Evolutionary conservation across 2,329 filamentous ascomycete genomes (phyloP).

Genomic region (Pochonia chlamydosporia): DNA sequence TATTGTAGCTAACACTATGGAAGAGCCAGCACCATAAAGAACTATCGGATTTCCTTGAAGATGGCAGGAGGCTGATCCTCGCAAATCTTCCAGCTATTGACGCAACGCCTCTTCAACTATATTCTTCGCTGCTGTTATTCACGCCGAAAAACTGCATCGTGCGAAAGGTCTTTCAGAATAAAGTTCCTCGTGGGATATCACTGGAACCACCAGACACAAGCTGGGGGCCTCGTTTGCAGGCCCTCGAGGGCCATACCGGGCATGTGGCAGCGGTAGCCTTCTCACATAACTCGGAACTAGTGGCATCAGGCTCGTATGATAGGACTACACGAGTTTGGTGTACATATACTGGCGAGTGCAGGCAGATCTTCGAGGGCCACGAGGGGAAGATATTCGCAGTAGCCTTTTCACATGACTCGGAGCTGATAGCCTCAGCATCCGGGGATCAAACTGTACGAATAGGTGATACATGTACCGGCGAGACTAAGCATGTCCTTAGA

Average conservation of each 20-base stretch:
- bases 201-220: not conserved
- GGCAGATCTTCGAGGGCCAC: no score
- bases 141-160: constrained; percentile 15
- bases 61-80: constrained; percentile 13
- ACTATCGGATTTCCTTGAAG: constrained; percentile 11
- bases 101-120: constrained; percentile 19
- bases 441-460: no score
- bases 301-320: constrained; percentile 6
- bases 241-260: constrained; percentile 3
- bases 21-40: not conserved
- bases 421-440: no score
- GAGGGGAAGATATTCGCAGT: no score
- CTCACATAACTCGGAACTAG: constrained; percentile 1
- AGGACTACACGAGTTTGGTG: constrained; percentile 7
- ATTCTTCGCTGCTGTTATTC: constrained; percentile 19
- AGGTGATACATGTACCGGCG: no score
- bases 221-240: not conserved
- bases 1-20: not conserved
- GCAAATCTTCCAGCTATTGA: constrained; percentile 8
- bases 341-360: not conserved
- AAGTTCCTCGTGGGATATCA: constrained; percentile 13
- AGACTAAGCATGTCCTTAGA: no score
- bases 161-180: constrained; percentile 7
- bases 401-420: no score
- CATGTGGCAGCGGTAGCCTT: not conserved